phyloP scores from a whole-genome alignment of 1,284 basidiomycete genomes.

The Leccinum insigne region DNA sequence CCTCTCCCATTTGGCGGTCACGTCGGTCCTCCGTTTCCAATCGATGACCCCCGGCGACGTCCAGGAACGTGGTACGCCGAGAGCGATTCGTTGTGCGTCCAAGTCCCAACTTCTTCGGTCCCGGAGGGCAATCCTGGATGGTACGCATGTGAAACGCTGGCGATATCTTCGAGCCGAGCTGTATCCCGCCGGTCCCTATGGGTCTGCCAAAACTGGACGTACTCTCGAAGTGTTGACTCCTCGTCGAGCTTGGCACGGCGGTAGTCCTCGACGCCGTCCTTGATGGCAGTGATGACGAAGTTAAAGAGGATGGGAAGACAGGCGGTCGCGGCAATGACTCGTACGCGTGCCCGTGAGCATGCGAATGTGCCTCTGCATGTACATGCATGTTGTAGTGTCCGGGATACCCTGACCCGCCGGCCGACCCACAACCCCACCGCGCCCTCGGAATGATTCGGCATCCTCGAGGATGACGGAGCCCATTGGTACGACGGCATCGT shows the following conservation, averaged over 20 bases:
- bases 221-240: conserved; percentile 84
- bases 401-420: neutral
- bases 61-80: conserved; percentile 53
- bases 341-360: neutral
- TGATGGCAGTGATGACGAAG: conserved; percentile 87
- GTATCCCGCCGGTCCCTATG: conserved; percentile 39
- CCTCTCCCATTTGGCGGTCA: conserved; percentile 88
- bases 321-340: conserved; percentile 82
- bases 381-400: neutral
- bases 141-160: conserved; percentile 54
- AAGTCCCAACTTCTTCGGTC: conserved; percentile 8
- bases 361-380: neutral
- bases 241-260: conserved; percentile 86
- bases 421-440: neutral
- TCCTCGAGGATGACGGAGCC: neutral
- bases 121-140: conserved; percentile 42
- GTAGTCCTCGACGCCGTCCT: conserved; percentile 77
- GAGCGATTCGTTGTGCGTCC: conserved; percentile 31
- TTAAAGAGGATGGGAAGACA: conserved; percentile 91
- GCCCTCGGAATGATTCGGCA: neutral
- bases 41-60: conserved; percentile 73
- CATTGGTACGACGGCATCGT: neutral
- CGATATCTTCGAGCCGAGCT: conserved; percentile 59
- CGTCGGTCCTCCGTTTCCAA: conserved; percentile 62
- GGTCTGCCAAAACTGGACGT: conserved; percentile 40